Evolutionary conservation across 768 basidiomycete species (phyloP), one percentile per base, ranked within the genome.

Genomic region (Pluteus cervinus): DNA sequence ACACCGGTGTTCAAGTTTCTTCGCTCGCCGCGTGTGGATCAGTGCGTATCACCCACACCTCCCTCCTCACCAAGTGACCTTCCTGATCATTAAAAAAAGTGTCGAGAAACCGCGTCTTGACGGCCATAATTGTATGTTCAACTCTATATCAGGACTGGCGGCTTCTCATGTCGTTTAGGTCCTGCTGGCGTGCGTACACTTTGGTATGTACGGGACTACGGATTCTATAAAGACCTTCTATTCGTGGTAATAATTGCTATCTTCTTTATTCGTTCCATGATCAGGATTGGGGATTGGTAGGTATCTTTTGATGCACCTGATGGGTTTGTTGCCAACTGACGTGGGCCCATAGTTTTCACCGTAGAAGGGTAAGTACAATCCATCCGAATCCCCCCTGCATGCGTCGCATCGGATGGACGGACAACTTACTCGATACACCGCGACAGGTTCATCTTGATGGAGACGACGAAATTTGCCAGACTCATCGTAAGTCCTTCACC

Each of bases 1-100:
- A 44, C 17, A 16, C 23, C 24, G 29, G 16, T 21, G 24, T 32
- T n/a, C 10, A 41, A 75, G 71, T 44, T 75, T 72, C 53, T 75
- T 74, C 47, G 70, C 70, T 24, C 69, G 68, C 8, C 65, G 73
- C 35, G 68, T 73, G 11, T 71, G 66, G 67, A 64, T 65, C 51
- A 61, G 71, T 71, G 48, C 29, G 64, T 9, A 14, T 58, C 15
- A 26, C 26, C 24, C 7, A 16, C 31, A 12, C 5, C 24, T 33
- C 4, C n/a, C 7, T 22, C 31, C 29, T 36, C 24, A 11, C 5
- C 16, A 21, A 17, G 15, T 16, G 14, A 37, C 16, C 18, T 33
- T 14, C 29, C 31, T 39, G 24, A 28, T 37, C 18, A 39, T 37
- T 11, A 28, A 40, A 16, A 25, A 18, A 43, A 75, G 73, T 75